Base-by-base conservation (phyloP, 768 basidiomycete genomes). In the Rhodosporidiobolus odoratus region DNA sequence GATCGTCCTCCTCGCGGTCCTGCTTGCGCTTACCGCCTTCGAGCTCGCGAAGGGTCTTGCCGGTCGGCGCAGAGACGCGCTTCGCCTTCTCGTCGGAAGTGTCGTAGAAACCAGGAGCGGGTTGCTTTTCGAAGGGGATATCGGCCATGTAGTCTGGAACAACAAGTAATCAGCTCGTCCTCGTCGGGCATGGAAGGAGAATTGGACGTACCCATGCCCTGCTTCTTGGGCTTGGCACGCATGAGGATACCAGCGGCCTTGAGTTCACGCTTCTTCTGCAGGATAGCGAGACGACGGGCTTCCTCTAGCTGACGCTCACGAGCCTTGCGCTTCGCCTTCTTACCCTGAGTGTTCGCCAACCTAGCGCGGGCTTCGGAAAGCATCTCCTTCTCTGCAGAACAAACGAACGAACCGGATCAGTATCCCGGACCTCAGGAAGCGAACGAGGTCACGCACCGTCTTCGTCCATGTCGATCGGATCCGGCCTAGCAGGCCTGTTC, bases 401-500 rank as follows among this genome's bases (percentile, higher is more conserved):
- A 41, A 59, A 7, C 61, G 40, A 30, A 53, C 35, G 8, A 10
- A n/a, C n/a, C 21, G 27, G 37, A 38, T 16, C 13, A 8, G 30
- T 8, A 25, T 2, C 15, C 30, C 10, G 21, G 34, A 50, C 21
- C 9, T 17, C 43, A 19, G 35, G 41, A 25, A 45, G 21, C 1
- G 48, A 30, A 3, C n/a, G 23, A 50, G 19, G 43, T 16, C 32
- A 81, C 85, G 67, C 73, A 89, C 91, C 94, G 78, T 98, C 96
- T 81, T 99, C 96, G 78, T 99, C 96, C 96, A 99, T 99, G 81
- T 99, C 96, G 75, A 98, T 97, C 10, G 96, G 96, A 82, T 99
- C 96, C 9, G 96, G 96, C 35, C 96, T 86, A 17, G 96, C 96
- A 58, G 96, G 92, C 78, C 97, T 94, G 16, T 94, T 96, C 81